Conservation (phyloP, 1,284 basidiomycete genomes). For the Leucoagaricus sp. region DNA sequence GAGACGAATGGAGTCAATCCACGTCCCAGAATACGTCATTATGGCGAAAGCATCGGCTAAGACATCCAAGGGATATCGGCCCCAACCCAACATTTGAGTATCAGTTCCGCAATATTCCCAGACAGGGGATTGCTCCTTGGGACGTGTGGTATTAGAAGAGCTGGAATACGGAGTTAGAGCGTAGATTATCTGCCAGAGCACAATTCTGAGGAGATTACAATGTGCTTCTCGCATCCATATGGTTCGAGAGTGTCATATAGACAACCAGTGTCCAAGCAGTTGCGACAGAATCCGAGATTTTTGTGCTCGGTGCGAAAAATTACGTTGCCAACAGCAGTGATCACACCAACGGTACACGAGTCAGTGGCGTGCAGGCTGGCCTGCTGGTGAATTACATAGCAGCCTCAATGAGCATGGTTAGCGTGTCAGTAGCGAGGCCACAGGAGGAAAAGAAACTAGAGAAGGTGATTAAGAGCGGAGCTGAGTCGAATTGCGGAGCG, state of each 20-base stretch:
- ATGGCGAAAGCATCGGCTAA: neutral
- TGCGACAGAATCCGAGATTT: conserved; percentile 14
- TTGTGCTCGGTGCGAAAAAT: neutral
- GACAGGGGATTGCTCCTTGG: neutral
- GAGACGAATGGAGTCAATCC: neutral
- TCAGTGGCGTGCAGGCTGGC: neutral
- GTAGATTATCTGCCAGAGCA: conserved; percentile 17
- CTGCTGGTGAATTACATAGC: neutral
- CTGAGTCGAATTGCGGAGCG: conserved; percentile 11
- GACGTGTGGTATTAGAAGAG: conserved; percentile 24
- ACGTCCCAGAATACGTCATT: neutral
- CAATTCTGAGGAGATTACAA: conserved; percentile 8
- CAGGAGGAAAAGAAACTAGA: conserved; percentile 2
- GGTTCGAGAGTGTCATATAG: neutral
- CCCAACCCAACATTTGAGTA: neutral
- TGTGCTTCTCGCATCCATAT: neutral
- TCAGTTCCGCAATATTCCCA: neutral
- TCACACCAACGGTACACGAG: neutral
- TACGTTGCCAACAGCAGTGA: neutral
- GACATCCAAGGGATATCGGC: neutral
- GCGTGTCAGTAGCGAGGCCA: conserved; percentile 3
- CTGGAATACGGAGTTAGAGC: conserved; percentile 26
- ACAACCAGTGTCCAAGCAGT: neutral
- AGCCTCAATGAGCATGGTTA: neutral
- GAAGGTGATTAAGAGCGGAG: conserved; percentile 3